Base-by-base conservation (phyloP, 768 basidiomycete species). In the Mycena amicta region DNA sequence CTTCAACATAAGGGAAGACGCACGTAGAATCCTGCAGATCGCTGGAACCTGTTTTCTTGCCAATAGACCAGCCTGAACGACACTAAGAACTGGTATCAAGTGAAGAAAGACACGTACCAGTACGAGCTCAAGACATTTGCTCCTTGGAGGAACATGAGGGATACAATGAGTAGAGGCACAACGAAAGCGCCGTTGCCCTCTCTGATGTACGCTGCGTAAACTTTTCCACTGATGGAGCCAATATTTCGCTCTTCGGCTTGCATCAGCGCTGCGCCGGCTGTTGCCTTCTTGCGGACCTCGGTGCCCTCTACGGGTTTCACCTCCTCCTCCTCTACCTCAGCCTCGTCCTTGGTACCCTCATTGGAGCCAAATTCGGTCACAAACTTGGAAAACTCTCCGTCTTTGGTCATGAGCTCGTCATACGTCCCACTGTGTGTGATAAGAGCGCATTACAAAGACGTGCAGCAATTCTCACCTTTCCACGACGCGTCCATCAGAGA, bases 1-100 rank as follows among this genome's bases (percentile, higher is more conserved):
- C 6, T 8, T 22, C 8, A 37, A 8, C 18, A 51, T 15, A 49
- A 41, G 40, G 30, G n/a, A 37, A 49, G 11, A 74, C 85, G 57
- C 66, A 90, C 90, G 68, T 92, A 94, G 70, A 93, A 91, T 2
- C 85, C 85, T 64, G 82, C 73, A 5, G 87, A 62, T 56, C 75
- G 76, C 18, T 76, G 71, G 79, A 84, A 93, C 66, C 85, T 77
- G 50, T 79, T 83, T 64, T 90, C 87, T 68, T 92, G 84, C 92
- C 93, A 95, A 76, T 89, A 95, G 1, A 93, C 87, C 55, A 95
- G 79, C n/a, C n/a, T n/a, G n/a, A n/a, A n/a, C n/a, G n/a, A n/a
- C n/a, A n/a, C n/a, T n/a, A n/a, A n/a, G n/a, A n/a, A n/a, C n/a
- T n/a, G n/a, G n/a, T n/a, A n/a, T n/a, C n/a, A n/a, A n/a, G n/a